Evolutionary conservation across 345 rosid genomes (phyloP), one percentile per base, ranked within the genome.

Genomic region (Salix brachista): DNA sequence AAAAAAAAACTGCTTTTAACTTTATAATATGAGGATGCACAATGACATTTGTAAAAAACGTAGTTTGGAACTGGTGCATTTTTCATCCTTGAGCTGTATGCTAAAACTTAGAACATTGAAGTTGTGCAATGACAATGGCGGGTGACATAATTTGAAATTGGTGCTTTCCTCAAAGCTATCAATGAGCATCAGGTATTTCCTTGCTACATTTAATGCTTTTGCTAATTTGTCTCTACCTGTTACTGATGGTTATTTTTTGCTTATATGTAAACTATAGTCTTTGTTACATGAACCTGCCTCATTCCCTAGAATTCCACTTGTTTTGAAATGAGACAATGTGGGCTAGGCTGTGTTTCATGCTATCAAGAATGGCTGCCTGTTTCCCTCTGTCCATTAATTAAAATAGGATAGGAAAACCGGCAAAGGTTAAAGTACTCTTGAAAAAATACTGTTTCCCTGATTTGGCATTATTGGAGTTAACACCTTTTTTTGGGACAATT

Each of bases 171-270:
- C 65, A 65, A 89, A 83, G 98, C 99, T 76, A 85, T 93, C 80
- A 73, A 84, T 66, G 83, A 86, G 39, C 88, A 87, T 85, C 99
- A 96, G 96, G 99, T 10, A 18, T 44, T 34, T 71, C 46, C 65
- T 25, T 28, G 26, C 65, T 26, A 23, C 14, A 37, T 28, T 75
- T 54, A 65, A 28, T 30, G 12, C 69, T 23, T 48, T 32, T 18
- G 16, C 48, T 44, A 44, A 13, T 44, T 56, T 5, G 18, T 13
- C 17, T 3, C 21, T 14, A 4, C 16, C 5, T n/a, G 1, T 14
- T 13, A 2, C n/a, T n/a, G 54, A 39, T 23, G 6, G n/a, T 25
- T 23, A 4, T 41, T 42, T 70, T 18, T 36, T 12, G 7, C 10
- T 26, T 19, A 28, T 70, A 37, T 19, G 3, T 50, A 28, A 26